Conservation (phyloP, 805 yeast genomes). For the Candida bentonensis region DNA sequence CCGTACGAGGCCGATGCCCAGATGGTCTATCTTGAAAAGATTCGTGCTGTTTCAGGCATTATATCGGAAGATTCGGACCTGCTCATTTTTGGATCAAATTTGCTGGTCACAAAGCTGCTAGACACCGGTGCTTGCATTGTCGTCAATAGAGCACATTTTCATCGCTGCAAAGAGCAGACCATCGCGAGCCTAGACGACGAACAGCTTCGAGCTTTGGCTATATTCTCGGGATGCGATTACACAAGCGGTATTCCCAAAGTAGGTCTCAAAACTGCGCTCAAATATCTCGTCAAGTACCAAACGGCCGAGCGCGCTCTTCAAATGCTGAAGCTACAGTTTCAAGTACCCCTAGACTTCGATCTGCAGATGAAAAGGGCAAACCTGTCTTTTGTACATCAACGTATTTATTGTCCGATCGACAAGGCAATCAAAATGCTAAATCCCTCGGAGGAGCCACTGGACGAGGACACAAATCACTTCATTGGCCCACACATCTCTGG, state of each 20-base stretch:
- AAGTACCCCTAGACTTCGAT: slow-evolving; percentile 42
- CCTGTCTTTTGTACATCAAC: slow-evolving; percentile 68
- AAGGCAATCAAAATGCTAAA: slow-evolving; percentile 42
- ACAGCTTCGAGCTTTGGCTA: slow-evolving; percentile 64
- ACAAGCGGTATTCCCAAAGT: slow-evolving; percentile 72
- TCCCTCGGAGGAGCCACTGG: slow-evolving; percentile 28
- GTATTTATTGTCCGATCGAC: slow-evolving; percentile 62
- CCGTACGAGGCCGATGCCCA: slow-evolving; percentile 99
- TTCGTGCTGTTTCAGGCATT: slow-evolving; percentile 68
- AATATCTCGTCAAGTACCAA: slow-evolving; percentile 36
- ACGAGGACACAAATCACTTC: slow-evolving; percentile 20
- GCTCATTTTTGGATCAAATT: slow-evolving; percentile 70
- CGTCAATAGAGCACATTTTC: slow-evolving; percentile 43
- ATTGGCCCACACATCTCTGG: slow-evolving; percentile 26
- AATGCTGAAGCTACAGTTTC: slow-evolving; percentile 48
- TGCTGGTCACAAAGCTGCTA: slow-evolving; percentile 67
- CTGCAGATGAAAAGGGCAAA: slow-evolving; percentile 53
- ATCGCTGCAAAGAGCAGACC: slow-evolving; percentile 25
- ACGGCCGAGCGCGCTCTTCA: slow-evolving; percentile 42
- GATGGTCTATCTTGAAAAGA: slow-evolving; percentile 73
- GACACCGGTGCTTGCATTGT: slow-evolving; percentile 58
- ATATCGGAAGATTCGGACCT: slow-evolving; percentile 92
- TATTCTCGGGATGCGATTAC: slow-evolving; percentile 93
- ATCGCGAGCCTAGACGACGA: slow-evolving; percentile 25
- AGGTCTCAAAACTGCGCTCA: slow-evolving; percentile 68